Base-by-base conservation (phyloP, 768 basidiomycete genomes). In the Candolleomyces aberdarensis region DNA sequence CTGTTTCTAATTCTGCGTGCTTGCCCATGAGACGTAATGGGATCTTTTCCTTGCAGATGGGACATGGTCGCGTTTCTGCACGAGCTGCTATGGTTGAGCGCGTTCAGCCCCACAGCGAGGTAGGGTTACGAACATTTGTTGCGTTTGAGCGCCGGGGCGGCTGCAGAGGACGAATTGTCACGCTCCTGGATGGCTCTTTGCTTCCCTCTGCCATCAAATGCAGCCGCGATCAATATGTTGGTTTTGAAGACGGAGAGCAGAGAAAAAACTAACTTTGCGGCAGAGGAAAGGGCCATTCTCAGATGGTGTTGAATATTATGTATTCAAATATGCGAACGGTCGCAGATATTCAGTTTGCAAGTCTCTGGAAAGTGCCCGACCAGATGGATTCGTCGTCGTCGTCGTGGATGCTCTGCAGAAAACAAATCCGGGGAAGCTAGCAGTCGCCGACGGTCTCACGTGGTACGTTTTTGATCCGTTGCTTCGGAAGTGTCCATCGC, bases 41-140 rank as follows among this genome's bases (percentile, higher is more conserved):
- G 46, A 94, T 88, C 43, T 70, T 70, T 69, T 93, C 91, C 14
- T 80, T 75, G 72, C 91, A 94, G 43, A 88, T 83, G 1, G 91
- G 92, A 67, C 91, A 94, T 61, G 77, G 76, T 60, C 85, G 79
- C 2, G 89, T 93, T 69, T 92, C 90, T 17, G 87, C 90, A 48
- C 87, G 84, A 3, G 80, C 89, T 91, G 60, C 8, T 39, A 5
- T 43, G 29, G 54, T 56, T 55, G 47, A 57, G 53, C 47, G 47
- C 22, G 13, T 22, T 60, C 43, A 43, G 10, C 26, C 26, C 32
- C n/a, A 5, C 7, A 5, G 31, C 7, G 20, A 15, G 31, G 14
- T 10, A 57, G 3, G 3, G 10, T 5, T 3, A 52, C 60, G 14
- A 14, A 61, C 60, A 56, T 61, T 57, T 61, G 39, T 26, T 61